Percentiles rank a stretch among this genome's conserved stretches.
Conservation (phyloP, 2,329 filamentous ascomycete genomes). For the Fusarium chuoi region DNA sequence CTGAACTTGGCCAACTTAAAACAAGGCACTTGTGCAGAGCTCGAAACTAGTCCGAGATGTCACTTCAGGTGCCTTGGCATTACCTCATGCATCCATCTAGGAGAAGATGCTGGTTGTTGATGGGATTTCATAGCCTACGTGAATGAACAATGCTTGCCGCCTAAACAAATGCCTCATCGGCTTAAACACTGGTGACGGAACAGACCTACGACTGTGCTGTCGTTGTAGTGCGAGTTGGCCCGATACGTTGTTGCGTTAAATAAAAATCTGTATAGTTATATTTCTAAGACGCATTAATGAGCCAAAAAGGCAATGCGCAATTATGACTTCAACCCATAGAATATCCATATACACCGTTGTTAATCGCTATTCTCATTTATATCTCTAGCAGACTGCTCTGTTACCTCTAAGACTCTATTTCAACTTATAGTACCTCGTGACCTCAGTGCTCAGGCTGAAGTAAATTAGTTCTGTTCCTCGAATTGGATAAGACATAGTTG, state of each 20-base stretch:
- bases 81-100: background rate
- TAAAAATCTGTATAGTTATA: rapidly evolving
- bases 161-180: background rate
- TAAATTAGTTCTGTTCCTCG: no score
- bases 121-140: background rate
- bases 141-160: background rate
- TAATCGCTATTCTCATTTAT: background rate
- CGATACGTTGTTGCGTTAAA: background rate
- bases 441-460: rapidly evolving
- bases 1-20: background rate
- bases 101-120: background rate
- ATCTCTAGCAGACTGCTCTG: background rate
- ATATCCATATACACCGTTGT: background rate
- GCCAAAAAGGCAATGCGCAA: background rate
- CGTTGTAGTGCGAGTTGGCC: background rate
- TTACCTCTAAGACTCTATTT: background rate
- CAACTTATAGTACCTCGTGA: background rate
- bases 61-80: background rate
- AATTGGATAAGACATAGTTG: no score
- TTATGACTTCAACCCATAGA: background rate
- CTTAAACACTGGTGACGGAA: rapidly evolving
- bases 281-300: background rate
- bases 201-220: background rate
- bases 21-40: background rate
- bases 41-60: rapidly evolving